Conservation (phyloP, 352 stramenopile species). For the Plasmopara muralis region DNA sequence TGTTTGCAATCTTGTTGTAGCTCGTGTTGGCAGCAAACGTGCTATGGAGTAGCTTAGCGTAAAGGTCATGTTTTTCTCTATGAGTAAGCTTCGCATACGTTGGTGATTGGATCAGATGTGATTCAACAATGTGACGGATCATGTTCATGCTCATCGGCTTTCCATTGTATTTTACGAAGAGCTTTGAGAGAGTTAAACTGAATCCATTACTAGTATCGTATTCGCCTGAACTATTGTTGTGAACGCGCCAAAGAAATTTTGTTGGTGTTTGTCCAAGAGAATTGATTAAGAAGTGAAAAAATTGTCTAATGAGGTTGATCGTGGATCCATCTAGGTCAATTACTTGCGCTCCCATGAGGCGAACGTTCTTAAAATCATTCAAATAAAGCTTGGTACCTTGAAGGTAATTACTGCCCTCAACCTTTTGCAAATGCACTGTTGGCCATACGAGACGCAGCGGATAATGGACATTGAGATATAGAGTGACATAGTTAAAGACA, state of each 20-base stretch:
- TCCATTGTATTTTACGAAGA: slow-evolving; percentile 3
- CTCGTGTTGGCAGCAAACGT: slow-evolving; percentile 1
- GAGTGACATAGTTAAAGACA: slow-evolving; percentile 3
- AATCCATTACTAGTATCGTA: neutral
- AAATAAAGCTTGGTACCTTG: no score
- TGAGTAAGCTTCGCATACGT: neutral
- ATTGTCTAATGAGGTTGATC: no score
- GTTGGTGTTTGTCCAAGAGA: no score
- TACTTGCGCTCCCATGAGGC: no score
- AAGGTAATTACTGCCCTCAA: neutral
- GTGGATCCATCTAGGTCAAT: no score
- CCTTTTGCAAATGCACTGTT: neutral
- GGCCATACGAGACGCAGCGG: slow-evolving; percentile 1
- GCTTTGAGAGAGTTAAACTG: neutral
- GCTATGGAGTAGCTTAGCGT: slow-evolving; percentile 3
- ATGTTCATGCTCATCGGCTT: slow-evolving; percentile 1
- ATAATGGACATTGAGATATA: slow-evolving; percentile 5
- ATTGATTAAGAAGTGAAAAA: no score
- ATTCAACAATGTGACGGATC: neutral
- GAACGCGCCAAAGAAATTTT: no score
- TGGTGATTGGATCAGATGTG: slow-evolving; percentile 2
- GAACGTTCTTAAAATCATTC: no score
- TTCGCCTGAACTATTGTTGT: neutral
- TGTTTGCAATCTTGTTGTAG: slow-evolving; percentile 3
- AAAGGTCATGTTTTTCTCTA: neutral